phyloP scores from a whole-genome alignment of 352 stramenopile genomes.

The Thraustochytrium sp. region DNA sequence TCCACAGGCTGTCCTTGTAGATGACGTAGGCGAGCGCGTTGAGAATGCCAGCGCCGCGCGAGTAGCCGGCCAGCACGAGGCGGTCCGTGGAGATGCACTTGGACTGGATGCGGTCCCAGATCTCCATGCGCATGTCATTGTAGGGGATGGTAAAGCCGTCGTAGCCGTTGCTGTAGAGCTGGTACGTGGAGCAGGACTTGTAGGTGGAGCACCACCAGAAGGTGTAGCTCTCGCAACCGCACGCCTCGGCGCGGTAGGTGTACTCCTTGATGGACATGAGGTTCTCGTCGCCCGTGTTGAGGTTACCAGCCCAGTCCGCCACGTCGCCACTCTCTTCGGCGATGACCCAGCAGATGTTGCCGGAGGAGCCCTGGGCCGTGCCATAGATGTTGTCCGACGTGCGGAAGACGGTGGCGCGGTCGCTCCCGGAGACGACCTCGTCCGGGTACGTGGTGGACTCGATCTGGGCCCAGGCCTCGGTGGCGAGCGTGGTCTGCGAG shows the following conservation, averaged over 20 bases:
- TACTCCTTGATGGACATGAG: slow-evolving; percentile 8
- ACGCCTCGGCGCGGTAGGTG: background rate
- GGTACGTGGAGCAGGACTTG: background rate
- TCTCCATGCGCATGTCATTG: background rate
- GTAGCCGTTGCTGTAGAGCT: background rate
- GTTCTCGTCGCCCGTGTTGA: background rate
- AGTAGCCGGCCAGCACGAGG: background rate
- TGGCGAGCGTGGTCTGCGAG: background rate
- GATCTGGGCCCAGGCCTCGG: background rate
- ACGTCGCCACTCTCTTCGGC: background rate
- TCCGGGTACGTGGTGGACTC: background rate
- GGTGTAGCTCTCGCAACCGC: background rate
- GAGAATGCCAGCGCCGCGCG: background rate
- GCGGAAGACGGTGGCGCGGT: background rate
- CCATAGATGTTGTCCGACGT: background rate
- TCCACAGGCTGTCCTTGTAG: slow-evolving; percentile 13
- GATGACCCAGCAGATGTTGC: background rate
- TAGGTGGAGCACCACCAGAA: slow-evolving; percentile 33
- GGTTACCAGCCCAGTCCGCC: slow-evolving; percentile 6
- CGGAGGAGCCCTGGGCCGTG: background rate
- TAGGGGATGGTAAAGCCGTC: slow-evolving; percentile 26
- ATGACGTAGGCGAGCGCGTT: slow-evolving; percentile 18
- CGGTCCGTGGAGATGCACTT: slow-evolving; percentile 11
- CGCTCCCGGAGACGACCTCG: background rate
- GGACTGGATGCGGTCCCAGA: background rate